Percentiles rank a stretch among this genome's conserved stretches.
Evolutionary conservation across 1,139 yeast species (phyloP).

Genomic region (Hansenula sp.): DNA sequence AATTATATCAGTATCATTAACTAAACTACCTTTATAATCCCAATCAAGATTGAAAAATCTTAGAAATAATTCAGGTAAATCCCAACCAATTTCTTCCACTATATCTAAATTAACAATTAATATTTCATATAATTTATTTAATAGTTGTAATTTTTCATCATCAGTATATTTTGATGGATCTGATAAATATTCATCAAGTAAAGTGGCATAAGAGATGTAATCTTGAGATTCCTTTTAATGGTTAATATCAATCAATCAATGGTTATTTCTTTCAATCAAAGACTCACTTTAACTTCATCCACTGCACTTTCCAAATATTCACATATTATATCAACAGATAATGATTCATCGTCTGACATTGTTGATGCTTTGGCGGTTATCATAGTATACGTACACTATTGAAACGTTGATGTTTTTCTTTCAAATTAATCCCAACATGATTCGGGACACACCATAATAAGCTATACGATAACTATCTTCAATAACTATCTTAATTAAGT

Average conservation of each 20-base stretch:
- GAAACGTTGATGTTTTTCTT: no score
- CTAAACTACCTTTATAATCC: constrained; percentile 7
- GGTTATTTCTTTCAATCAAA: no score
- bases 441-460: no score
- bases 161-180: constrained; percentile 42
- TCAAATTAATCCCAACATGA: no score
- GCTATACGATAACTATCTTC: no score
- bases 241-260: no score
- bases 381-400: no score
- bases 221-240: constrained; percentile 44
- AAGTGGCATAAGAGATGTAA: constrained; percentile 66
- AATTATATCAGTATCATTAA: constrained; percentile 9
- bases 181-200: constrained; percentile 57
- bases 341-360: not conserved
- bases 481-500: no score
- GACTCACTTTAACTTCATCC: constrained; percentile 14
- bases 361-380: not conserved
- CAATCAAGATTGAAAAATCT: constrained; percentile 34
- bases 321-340: not conserved
- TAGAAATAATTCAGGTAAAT: constrained; percentile 62
- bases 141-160: constrained; percentile 42
- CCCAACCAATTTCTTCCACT: constrained; percentile 80
- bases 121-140: constrained; percentile 37
- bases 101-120: constrained; percentile 43
- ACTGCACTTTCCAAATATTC: not conserved